Conservation (phyloP, 805 yeast genomes). For the Metschnikowia henanensis region DNA sequence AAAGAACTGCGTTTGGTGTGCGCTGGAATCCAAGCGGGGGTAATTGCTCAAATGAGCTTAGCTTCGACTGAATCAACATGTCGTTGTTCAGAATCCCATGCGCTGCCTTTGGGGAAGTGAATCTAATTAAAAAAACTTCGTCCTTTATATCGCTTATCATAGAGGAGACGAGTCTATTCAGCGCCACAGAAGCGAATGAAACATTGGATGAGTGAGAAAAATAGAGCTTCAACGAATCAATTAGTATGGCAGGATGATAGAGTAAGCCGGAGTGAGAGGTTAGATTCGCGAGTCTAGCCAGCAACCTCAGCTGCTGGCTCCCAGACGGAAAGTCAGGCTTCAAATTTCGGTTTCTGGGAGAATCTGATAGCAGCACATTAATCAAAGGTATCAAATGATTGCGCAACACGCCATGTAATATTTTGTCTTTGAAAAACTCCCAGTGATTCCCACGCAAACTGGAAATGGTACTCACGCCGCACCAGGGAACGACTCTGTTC, state of each 20-base stretch:
- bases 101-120: neutral
- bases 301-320: conserved; percentile 1
- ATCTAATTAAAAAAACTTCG: conserved; percentile 8
- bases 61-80: conserved; percentile 4
- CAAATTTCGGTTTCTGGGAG: neutral
- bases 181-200: conserved; percentile 11
- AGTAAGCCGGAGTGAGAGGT: conserved; percentile 8
- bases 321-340: conserved; percentile 9
- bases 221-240: conserved; percentile 3
- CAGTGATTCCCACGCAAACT: conserved; percentile 12
- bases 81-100: neutral
- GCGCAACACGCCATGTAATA: conserved; percentile 11
- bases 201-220: conserved; percentile 11
- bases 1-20: conserved; percentile 11
- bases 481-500: conserved; percentile 25
- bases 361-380: conserved; percentile 6
- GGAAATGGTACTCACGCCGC: conserved; percentile 26
- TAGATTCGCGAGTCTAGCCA: neutral
- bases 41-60: conserved; percentile 1
- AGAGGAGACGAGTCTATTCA: neutral
- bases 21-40: neutral
- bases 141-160: neutral
- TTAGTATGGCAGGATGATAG: conserved; percentile 11
- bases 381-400: conserved; percentile 9
- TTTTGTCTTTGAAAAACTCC: conserved; percentile 5